phyloP scores from a whole-genome alignment of 1,139 yeast genomes.

The Geotrichum reessii region DNA sequence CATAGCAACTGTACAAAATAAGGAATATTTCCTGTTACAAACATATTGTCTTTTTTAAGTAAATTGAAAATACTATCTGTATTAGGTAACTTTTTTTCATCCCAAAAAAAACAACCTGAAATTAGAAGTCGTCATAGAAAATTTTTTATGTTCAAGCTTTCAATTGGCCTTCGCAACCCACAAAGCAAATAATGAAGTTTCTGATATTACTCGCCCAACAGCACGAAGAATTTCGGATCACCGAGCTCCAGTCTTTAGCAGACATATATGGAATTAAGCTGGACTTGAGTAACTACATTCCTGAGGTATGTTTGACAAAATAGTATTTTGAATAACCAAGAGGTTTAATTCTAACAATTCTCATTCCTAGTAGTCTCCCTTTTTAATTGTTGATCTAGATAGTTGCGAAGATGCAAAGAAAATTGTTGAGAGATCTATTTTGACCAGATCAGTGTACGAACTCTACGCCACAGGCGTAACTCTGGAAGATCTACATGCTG shows the following conservation, averaged over 20 bases:
- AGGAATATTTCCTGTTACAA: too few species aligned
- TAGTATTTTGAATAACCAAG: background rate
- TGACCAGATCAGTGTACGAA: constrained; percentile 75
- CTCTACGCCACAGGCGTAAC: constrained; percentile 69
- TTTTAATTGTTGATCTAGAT: constrained; percentile 58
- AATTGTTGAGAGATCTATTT: constrained; percentile 60
- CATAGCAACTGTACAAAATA: constrained; percentile 4
- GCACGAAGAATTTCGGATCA: constrained; percentile 68
- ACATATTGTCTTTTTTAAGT: too few species aligned
- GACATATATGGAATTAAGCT: constrained; percentile 50
- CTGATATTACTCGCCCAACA: constrained; percentile 78
- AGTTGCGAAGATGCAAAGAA: constrained; percentile 60
- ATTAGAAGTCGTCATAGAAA: background rate
- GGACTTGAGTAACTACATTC: constrained; percentile 57
- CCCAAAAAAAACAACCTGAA: background rate
- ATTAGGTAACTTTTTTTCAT: background rate
- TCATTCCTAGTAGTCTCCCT: constrained; percentile 47
- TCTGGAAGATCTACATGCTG: constrained; percentile 53
- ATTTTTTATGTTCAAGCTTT: background rate
- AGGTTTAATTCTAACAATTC: background rate
- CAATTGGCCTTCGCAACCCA: background rate
- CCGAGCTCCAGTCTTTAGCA: constrained; percentile 84
- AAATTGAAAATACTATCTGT: too few species aligned
- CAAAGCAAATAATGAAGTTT: constrained; percentile 41
- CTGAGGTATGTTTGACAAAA: constrained; percentile 28